A percentile compares a stretch with the other conserved stretches of the same genome.
Conservation (phyloP, 495 filamentous ascomycete species). For the Opeltia flavorubescens region DNA sequence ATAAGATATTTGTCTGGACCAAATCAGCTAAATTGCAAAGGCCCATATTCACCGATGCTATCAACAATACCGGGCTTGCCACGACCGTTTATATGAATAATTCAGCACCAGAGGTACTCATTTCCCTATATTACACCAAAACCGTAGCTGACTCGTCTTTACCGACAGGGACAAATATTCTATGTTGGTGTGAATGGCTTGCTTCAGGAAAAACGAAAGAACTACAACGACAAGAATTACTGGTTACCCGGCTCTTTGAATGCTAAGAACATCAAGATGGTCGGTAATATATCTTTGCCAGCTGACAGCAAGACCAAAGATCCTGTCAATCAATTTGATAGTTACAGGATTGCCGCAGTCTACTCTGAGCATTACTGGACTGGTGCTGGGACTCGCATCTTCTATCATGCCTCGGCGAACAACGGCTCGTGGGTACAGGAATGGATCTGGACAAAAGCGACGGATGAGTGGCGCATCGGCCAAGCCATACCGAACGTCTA, state of each 20-base stretch:
- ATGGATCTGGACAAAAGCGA: slow-evolving; percentile 14
- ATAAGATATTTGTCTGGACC: no score
- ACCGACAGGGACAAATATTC: slow-evolving; percentile 13
- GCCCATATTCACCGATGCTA: slow-evolving; percentile 16
- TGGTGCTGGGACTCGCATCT: slow-evolving; percentile 12
- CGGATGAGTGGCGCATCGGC: slow-evolving; percentile 9
- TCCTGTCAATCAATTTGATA: slow-evolving; percentile 11
- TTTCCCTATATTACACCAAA: background rate
- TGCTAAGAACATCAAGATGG: slow-evolving; percentile 1
- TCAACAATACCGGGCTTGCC: slow-evolving; percentile 18
- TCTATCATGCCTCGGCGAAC: slow-evolving; percentile 9
- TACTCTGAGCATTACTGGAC: slow-evolving; percentile 11
- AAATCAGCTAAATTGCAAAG: background rate
- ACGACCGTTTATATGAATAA: slow-evolving; percentile 12
- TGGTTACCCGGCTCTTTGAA: slow-evolving; percentile 14
- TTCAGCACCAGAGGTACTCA: slow-evolving; percentile 9
- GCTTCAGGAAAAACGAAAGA: slow-evolving; percentile 15
- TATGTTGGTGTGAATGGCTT: slow-evolving; percentile 13
- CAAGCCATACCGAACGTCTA: background rate
- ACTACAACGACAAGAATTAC: slow-evolving; percentile 5
- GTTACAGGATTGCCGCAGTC: slow-evolving; percentile 13
- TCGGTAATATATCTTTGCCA: slow-evolving; percentile 5
- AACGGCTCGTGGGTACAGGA: slow-evolving; percentile 14
- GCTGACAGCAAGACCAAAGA: slow-evolving; percentile 1
- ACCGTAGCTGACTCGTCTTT: background rate